Percentiles rank a stretch among this genome's conserved stretches.
These are phyloP conservation scores for Colletotrichum lini DNA, from an alignment of 2,329 filamentous ascomycete species.

Conservation along the genomic window DNA sequence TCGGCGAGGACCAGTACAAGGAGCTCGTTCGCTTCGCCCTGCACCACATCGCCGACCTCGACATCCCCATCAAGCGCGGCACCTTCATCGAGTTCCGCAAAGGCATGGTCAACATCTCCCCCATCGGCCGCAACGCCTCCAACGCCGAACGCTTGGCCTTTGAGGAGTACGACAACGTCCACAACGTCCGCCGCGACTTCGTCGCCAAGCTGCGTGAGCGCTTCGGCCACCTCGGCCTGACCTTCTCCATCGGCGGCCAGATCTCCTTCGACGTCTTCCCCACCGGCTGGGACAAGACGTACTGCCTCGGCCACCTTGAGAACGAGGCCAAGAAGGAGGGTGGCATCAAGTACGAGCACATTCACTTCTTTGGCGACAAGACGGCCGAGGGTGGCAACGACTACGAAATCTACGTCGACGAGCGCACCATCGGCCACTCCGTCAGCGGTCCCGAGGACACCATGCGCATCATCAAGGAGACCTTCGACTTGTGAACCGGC, in stretches of 20 bases:
- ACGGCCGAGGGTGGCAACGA: slow-evolving; percentile 92
- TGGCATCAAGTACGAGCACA: slow-evolving; percentile 83
- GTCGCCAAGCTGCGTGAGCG: slow-evolving; percentile 82
- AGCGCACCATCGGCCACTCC: slow-evolving; percentile 86
- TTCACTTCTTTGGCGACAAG: slow-evolving; percentile 99
- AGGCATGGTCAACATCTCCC: slow-evolving; percentile 90
- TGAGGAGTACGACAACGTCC: slow-evolving; percentile 82
- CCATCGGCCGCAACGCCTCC: slow-evolving; percentile 89
- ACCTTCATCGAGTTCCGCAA: slow-evolving; percentile 92
- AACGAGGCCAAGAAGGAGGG: slow-evolving; percentile 79
- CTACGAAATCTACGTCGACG: slow-evolving; percentile 90
- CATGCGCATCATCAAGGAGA: slow-evolving; percentile 81
- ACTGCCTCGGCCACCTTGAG: slow-evolving; percentile 91
- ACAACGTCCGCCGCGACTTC: slow-evolving; percentile 83
- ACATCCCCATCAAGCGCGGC: slow-evolving; percentile 86
- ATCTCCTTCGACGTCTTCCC: slow-evolving; percentile 99
- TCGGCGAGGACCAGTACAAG: slow-evolving; percentile 89
- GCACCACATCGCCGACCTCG: slow-evolving; percentile 87
- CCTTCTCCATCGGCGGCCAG: slow-evolving; percentile 95
- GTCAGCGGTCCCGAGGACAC: slow-evolving; percentile 89
- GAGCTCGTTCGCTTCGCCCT: slow-evolving; percentile 81
- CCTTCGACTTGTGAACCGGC: slow-evolving; percentile 75
- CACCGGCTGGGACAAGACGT: slow-evolving; percentile 98
- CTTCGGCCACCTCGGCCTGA: slow-evolving; percentile 88
- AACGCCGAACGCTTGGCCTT: slow-evolving; percentile 86